Base-by-base conservation (phyloP, 805 yeast genomes). In the Kockiozyma suomiensis region DNA sequence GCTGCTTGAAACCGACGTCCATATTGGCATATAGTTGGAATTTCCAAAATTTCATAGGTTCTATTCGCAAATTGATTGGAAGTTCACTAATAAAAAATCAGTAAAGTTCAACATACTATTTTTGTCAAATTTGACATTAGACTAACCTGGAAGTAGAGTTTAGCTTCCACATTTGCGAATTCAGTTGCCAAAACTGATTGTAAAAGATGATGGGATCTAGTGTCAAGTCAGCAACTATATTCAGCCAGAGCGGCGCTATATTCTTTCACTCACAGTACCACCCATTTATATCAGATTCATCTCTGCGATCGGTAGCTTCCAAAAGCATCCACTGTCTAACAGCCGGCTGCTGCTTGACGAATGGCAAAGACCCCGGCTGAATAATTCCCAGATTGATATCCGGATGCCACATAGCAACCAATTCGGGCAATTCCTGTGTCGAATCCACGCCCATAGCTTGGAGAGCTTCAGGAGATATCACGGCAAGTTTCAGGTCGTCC, bases 181-280 rank as follows among this genome's bases (percentile, higher is more conserved):
- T 68, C 40, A 75, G 66, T 50, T 76, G 77, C 79, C 79, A 77
- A 56, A 78, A 77, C 49, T 71, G 72, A 64, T 78, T 76, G 56
- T 74, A 69, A 53, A 70, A 75, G 8, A 78, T 60, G 12, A 71
- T 42, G 42, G 80, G 79, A 66, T 70, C 62, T 54, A 25, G 4
- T 15, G 13, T 10, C 28, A 10, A 45, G 35, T 26, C 21, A 25
- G 25, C n/a, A n/a, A n/a, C n/a, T n/a, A n/a, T n/a, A n/a, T n/a
- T n/a, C n/a, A n/a, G n/a, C n/a, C n/a, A n/a, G n/a, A n/a, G n/a
- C n/a, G n/a, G n/a, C n/a, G n/a, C n/a, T n/a, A n/a, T n/a, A n/a
- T n/a, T n/a, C n/a, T n/a, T n/a, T n/a, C 4, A 46, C 61, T 42
- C 45, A 57, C 61, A 76, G 65, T 76, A 77, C 61, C 70, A 73